phyloP scores from a whole-genome alignment of 2,329 filamentous ascomycete genomes.

The Paramyrothecium sp. region DNA sequence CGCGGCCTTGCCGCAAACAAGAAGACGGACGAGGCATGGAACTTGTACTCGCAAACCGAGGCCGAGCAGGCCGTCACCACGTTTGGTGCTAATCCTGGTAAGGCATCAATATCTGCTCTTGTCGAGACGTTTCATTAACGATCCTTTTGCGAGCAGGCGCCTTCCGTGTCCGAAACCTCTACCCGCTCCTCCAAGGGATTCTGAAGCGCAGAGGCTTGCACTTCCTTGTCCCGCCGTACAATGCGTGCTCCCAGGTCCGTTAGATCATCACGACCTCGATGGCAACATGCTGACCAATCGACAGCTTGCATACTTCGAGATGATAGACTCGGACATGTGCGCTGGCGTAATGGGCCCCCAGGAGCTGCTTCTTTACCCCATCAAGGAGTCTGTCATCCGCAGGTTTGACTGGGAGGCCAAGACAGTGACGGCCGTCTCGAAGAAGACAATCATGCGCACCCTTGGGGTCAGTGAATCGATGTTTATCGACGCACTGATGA shows the following conservation, averaged over 20 bases:
- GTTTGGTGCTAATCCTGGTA: slow-evolving; percentile 80
- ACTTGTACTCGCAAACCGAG: slow-evolving; percentile 76
- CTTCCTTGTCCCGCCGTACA: slow-evolving; percentile 83
- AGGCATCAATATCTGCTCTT: slow-evolving; percentile 11
- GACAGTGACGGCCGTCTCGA: slow-evolving; percentile 61
- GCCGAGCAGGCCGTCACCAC: slow-evolving; percentile 78
- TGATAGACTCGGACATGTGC: slow-evolving; percentile 63
- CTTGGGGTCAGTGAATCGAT: slow-evolving; percentile 67
- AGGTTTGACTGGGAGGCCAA: slow-evolving; percentile 67
- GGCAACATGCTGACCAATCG: slow-evolving; percentile 10
- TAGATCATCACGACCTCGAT: neutral
- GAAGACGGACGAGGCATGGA: slow-evolving; percentile 80
- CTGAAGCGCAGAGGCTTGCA: slow-evolving; percentile 67
- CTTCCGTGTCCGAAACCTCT: slow-evolving; percentile 69
- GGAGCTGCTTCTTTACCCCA: slow-evolving; percentile 82
- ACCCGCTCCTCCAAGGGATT: slow-evolving; percentile 73
- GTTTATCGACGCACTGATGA: slow-evolving; percentile 80
- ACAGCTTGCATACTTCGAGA: slow-evolving; percentile 77
- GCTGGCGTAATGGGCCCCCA: slow-evolving; percentile 81
- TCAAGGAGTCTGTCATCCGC: slow-evolving; percentile 71
- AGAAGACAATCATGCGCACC: slow-evolving; percentile 67
- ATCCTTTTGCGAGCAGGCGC: slow-evolving; percentile 51
- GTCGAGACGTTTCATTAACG: slow-evolving; percentile 21
- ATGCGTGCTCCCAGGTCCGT: slow-evolving; percentile 79
- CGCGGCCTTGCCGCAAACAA: slow-evolving; percentile 64